Base-by-base conservation (phyloP, 768 basidiomycete genomes). In the Wakefieldia striispora region DNA sequence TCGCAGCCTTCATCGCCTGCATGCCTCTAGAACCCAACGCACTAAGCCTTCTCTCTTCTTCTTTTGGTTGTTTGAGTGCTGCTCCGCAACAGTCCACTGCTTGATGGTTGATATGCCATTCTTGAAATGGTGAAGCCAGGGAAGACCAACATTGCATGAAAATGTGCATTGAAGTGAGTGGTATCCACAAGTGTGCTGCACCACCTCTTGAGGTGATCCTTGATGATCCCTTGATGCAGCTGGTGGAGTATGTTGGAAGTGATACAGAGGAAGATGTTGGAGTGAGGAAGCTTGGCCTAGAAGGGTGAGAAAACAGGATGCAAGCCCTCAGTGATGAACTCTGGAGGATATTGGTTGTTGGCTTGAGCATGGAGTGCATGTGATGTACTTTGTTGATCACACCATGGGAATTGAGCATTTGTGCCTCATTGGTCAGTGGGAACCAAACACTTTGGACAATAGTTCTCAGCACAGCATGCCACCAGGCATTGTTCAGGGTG, bases 401-500 rank as follows among this genome's bases (percentile, higher is more conserved):
- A 1, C 0, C 0, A 1, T 11, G 34, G 26, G 12, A 24, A 53
- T 7, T 21, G 7, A 0, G 2, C 0, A 4, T 53, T 53, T 40
- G 2, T 7, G 1, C 43, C 43, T 17, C 4, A 4, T 21, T 52
- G 13, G 2, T 48, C 4, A 5, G 40, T 9, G 3, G 12, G 14
- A 1, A 52, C 24, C 0, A 17, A 0, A 7, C 45, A 52, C 11
- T 47, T 52, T 3, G 23, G 41, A 3, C 51, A 52, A 1, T 12
- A 3, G 19, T 52, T 52, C 21, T 52, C 31, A 1, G 45, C 16
- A 12, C 42, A 52, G 4, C 45, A 47, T 0, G 7, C 21, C 0
- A 51, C 29, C 1, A 51, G 5, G 8, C 52, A 53, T 11, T 53
- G 47, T 6, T 53, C 21, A 0, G 35, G 48, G 4, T 53, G 52